Evolutionary conservation across 176 grass and related monocot species (phyloP), one percentile per base, ranked within the genome.

Genomic region (Chrysopogon serrulatus): DNA sequence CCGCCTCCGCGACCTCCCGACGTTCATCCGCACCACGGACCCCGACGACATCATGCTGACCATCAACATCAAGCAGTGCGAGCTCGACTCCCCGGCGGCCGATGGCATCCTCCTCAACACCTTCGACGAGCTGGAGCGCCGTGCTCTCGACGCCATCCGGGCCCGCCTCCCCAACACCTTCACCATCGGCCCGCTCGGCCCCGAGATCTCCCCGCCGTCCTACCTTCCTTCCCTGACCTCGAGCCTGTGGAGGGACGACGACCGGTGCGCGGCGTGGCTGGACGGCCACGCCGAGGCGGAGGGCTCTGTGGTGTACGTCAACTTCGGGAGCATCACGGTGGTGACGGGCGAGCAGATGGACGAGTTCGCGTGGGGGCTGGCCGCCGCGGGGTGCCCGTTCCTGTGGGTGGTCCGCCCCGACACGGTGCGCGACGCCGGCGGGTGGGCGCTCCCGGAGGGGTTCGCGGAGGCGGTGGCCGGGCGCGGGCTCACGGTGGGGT

Each of bases 11-110:
- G 94, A 97, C 67, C 35, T 97, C 26, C 94, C 94, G 6, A 94
- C 89, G 40, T 97, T 94, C 76, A 86, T 97, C 35, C 83, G 92
- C 66, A 97, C 92, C 24, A 90, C 90, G 4, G 79, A 97, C 80
- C 43, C 43, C 19, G 65, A 87, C 36, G 90, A 97, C 66, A 65
- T 32, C 43, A 86, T 97, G 88, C 62, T 94, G 2, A 90, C 74
- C 76, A 94, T 94, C 19, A 75, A 30, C 41, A 76, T 77, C 68
- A 88, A 84, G 68, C 81, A 80, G 14, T 77, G 43, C 23, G 90
- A 97, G 88, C 32, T 85, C 5, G 87, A 90, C 84, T 64, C 79
- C 7, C 59, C 80, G 4, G 68, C 42, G 8, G 81, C 87, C 37
- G 68, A 84, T 37, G 87, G 87, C 60, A 84, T 88, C 74, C 59